A percentile compares a stretch with the other conserved stretches of the same genome.
Evolutionary conservation across 2,329 filamentous ascomycete species (phyloP).

Genomic region (Fusarium nurragi): DNA sequence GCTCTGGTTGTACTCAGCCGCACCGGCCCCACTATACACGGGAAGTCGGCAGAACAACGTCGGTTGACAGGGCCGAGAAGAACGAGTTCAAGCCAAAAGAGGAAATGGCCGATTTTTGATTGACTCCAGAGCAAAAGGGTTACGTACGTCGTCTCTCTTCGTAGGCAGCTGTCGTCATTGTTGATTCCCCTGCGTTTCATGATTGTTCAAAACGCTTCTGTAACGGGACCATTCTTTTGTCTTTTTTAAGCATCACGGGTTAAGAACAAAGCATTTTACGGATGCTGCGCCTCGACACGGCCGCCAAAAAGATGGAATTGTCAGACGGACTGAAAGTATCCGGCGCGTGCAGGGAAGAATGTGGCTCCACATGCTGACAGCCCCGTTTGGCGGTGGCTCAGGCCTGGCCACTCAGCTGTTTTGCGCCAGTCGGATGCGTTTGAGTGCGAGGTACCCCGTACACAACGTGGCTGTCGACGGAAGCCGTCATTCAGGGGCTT

Average conservation of each 20-base stretch:
- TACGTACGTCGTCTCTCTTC: not conserved
- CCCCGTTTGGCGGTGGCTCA: not conserved
- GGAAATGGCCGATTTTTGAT: conserved; percentile 2
- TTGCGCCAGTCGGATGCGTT: conserved; percentile 7
- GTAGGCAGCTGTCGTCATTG: conserved; percentile 13
- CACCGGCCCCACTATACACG: not conserved
- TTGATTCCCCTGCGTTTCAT: not conserved
- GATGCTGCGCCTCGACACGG: not conserved
- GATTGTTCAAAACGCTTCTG: conserved; percentile 7
- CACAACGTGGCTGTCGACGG: not conserved
- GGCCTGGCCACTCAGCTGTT: conserved; percentile 12
- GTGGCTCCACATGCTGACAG: not conserved
- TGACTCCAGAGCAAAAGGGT: no score
- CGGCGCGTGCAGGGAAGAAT: not conserved
- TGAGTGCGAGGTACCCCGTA: no score
- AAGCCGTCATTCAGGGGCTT: not conserved
- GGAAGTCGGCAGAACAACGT: not conserved
- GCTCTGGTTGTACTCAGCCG: not conserved
- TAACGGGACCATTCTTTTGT: not conserved
- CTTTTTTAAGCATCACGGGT: no score
- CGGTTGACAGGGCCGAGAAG: not conserved
- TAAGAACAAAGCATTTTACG: not conserved
- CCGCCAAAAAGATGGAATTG: no score
- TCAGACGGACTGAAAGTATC: not conserved
- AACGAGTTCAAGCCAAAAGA: conserved; percentile 1